These are phyloP conservation scores for Curvularia eragrostidis DNA, from an alignment of 2,329 filamentous ascomycete genomes.

Conservation along the genomic window DNA sequence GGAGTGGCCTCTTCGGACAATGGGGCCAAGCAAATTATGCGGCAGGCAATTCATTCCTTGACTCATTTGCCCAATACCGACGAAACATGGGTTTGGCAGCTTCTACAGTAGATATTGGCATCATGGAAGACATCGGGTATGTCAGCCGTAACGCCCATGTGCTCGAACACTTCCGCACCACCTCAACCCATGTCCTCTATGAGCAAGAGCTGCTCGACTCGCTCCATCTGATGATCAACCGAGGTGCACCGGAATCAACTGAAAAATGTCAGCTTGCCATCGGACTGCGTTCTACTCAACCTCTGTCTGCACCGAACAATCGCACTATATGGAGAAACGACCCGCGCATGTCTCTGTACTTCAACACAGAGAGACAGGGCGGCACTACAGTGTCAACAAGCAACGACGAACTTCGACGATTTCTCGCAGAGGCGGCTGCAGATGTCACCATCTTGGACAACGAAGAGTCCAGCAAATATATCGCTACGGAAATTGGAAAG, in stretches of 20 bases:
- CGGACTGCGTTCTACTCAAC: background rate
- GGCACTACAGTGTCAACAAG: too few species aligned
- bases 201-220: background rate
- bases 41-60: background rate
- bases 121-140: conserved; percentile 53
- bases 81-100: too few species aligned
- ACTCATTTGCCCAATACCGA: background rate
- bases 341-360: too few species aligned
- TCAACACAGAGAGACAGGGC: too few species aligned
- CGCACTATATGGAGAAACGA: background rate
- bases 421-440: background rate
- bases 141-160: conserved; percentile 22
- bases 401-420: too few species aligned
- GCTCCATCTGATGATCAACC: background rate
- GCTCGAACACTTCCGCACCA: background rate
- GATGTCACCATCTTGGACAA: too few species aligned
- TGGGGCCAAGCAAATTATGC: background rate
- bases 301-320: background rate
- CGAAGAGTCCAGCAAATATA: too few species aligned
- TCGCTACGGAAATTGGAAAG: conserved; percentile 29
- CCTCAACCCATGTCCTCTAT: background rate
- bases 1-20: background rate
- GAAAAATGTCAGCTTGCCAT: background rate
- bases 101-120: conserved; percentile 58
- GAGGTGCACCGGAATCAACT: background rate